phyloP scores from a whole-genome alignment of 169 alveolate genomes.

The Amoebophrya sp. region DNA sequence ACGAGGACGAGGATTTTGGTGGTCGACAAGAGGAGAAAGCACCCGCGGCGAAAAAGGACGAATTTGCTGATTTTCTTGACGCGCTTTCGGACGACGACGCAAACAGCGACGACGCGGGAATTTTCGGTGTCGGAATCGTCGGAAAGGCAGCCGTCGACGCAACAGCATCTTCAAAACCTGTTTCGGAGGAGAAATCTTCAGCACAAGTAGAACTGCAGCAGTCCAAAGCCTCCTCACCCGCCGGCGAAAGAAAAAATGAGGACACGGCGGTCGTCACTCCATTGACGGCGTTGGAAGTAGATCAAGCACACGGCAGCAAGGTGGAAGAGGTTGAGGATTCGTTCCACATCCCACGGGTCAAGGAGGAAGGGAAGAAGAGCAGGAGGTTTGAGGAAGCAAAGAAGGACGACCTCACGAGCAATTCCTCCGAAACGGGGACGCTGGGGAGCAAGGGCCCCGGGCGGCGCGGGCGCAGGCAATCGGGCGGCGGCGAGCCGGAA shows the following conservation, averaged over 20 bases:
- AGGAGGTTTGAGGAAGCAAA: too few species aligned
- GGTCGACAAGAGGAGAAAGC: neutral
- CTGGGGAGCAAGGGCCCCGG: too few species aligned
- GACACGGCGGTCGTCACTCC: neutral
- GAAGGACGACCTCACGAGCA: too few species aligned
- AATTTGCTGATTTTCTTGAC: neutral
- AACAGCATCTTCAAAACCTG: neutral
- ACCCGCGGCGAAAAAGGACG: neutral
- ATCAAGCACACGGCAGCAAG: too few species aligned
- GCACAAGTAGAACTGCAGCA: neutral
- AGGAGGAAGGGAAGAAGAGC: too few species aligned
- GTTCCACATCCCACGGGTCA: too few species aligned
- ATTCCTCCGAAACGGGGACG: too few species aligned
- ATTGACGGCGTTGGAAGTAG: neutral
- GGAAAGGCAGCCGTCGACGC: neutral
- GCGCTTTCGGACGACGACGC: neutral
- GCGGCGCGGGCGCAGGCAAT: too few species aligned
- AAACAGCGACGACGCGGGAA: neutral
- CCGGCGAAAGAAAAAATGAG: neutral
- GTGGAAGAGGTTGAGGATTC: too few species aligned
- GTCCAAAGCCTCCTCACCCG: neutral
- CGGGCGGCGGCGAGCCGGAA: too few species aligned
- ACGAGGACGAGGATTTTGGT: too few species aligned
- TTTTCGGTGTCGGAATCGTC: neutral
- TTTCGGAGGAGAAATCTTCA: neutral